A percentile compares a stretch with the other conserved stretches of the same genome.
phyloP scores from a whole-genome alignment of 1,284 basidiomycete species.

The Volvariella volvacea region DNA sequence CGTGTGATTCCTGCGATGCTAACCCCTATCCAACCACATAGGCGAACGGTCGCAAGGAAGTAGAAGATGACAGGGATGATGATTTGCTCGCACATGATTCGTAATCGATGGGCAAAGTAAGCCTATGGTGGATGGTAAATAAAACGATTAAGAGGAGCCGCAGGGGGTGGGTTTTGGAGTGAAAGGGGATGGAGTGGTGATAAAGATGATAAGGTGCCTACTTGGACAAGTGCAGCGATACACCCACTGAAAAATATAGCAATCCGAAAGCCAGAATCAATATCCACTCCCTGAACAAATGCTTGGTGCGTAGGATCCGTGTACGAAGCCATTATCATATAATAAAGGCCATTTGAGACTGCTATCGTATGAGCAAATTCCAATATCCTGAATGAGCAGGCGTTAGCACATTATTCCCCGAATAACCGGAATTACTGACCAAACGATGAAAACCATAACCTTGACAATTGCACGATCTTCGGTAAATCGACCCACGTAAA shows the following conservation, averaged over 20 bases:
- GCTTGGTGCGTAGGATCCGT: background rate
- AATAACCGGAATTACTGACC: background rate
- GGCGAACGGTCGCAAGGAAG: background rate
- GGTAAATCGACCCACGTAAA: background rate
- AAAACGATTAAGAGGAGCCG: background rate
- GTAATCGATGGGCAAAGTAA: background rate
- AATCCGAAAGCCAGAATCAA: background rate
- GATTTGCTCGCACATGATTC: background rate
- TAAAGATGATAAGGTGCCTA: background rate
- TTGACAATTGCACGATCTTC: background rate
- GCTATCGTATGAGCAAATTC: background rate
- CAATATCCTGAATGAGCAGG: background rate
- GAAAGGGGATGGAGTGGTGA: too few species aligned
- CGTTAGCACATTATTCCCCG: background rate
- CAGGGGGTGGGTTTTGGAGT: background rate
- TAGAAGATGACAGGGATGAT: background rate
- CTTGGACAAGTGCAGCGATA: background rate
- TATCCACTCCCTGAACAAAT: background rate
- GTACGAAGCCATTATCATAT: background rate
- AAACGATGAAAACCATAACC: slow-evolving; percentile 1
- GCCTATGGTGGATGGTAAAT: background rate
- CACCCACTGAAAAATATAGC: background rate
- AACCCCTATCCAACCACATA: background rate
- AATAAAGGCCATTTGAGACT: background rate
- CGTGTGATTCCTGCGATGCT: background rate